Conservation (phyloP, 2,329 filamentous ascomycete species). For the Aspergillus intermedius region DNA sequence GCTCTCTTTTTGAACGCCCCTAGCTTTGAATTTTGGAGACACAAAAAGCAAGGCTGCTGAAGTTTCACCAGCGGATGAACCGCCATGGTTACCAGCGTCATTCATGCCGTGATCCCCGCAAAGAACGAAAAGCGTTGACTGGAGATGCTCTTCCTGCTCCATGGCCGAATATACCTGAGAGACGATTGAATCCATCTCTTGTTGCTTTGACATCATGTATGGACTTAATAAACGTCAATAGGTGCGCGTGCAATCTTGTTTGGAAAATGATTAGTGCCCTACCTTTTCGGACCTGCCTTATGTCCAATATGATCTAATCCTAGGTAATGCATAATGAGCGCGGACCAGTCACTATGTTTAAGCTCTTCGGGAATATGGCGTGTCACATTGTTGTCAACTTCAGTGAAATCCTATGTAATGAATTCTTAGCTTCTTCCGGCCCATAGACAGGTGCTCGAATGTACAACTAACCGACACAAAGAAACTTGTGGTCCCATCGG, state of each 20-base stretch:
- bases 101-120: conserved; percentile 99
- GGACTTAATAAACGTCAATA: conserved; percentile 48
- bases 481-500: conserved; percentile 93
- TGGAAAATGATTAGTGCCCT: conserved; percentile 9
- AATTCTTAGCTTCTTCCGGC: conserved; percentile 12
- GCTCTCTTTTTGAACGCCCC: conserved; percentile 41
- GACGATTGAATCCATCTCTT: conserved; percentile 86
- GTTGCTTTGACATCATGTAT: conserved; percentile 88
- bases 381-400: conserved; percentile 97
- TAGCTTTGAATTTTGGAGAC: conserved; percentile 66
- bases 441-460: neutral
- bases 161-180: conserved; percentile 70
- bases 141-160: conserved; percentile 60
- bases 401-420: conserved; percentile 72
- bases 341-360: conserved; percentile 73
- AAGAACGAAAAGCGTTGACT: conserved; percentile 74
- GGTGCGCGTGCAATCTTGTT: neutral
- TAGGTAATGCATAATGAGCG: conserved; percentile 90
- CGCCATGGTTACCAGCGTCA: conserved; percentile 92
- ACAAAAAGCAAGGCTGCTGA: conserved; percentile 88
- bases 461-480: conserved; percentile 76
- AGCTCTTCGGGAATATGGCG: conserved; percentile 77
- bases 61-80: conserved; percentile 87
- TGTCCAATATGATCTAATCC: conserved; percentile 97
- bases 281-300: conserved; percentile 84